Conservation (phyloP, 352 stramenopile genomes). For the Globisporangium spiculum region DNA sequence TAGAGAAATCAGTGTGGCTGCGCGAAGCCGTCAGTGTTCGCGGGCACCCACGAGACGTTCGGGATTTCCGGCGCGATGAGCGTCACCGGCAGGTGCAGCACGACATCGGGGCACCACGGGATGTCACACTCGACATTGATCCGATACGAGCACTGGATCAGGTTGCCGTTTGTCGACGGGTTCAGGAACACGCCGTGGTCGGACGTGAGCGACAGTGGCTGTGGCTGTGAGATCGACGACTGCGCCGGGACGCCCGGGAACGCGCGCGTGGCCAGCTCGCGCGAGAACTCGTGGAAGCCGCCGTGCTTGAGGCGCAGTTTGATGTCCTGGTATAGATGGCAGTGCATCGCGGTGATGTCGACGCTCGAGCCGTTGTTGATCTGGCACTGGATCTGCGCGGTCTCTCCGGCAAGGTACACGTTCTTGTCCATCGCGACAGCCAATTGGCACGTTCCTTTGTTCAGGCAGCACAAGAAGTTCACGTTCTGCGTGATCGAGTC, state of each 20-base stretch:
- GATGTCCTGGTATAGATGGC: conserved; percentile 53
- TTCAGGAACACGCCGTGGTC: conserved; percentile 31
- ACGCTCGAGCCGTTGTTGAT: conserved; percentile 57
- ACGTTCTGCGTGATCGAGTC: conserved; percentile 56
- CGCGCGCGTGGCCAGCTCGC: conserved; percentile 31
- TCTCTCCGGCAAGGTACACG: conserved; percentile 59
- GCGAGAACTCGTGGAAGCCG: conserved; percentile 33
- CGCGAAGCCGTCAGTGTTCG: conserved; percentile 19
- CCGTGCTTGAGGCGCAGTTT: conserved; percentile 33
- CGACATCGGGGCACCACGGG: conserved; percentile 56
- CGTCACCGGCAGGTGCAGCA: conserved; percentile 52
- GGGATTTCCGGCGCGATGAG: conserved; percentile 44
- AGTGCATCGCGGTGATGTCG: conserved; percentile 60
- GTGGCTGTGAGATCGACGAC: conserved; percentile 39
- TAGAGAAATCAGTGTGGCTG: too few species aligned
- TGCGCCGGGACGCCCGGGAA: conserved; percentile 49
- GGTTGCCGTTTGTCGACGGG: conserved; percentile 42
- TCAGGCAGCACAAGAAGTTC: conserved; percentile 64
- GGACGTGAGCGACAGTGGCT: conserved; percentile 41
- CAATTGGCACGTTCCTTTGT: conserved; percentile 46
- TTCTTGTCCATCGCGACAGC: conserved; percentile 75
- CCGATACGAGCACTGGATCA: conserved; percentile 54
- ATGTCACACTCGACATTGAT: conserved; percentile 72
- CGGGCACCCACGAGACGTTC: conserved; percentile 24
- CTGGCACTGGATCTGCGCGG: conserved; percentile 55